phyloP scores from a whole-genome alignment of 1,284 basidiomycete species.

The Peniophora sp. region DNA sequence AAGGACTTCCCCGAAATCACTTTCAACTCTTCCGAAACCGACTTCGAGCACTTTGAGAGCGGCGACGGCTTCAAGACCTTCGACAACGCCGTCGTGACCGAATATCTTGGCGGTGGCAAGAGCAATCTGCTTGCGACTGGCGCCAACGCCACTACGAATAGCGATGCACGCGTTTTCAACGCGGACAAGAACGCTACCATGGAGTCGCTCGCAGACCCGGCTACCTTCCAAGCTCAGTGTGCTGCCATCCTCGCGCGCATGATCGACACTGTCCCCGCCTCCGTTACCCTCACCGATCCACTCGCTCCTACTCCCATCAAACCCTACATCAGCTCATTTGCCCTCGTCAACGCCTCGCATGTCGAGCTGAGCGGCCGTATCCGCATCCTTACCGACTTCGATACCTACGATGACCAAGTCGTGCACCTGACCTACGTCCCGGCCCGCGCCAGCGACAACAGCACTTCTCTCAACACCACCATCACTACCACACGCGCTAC shows the following conservation, averaged over 20 bases:
- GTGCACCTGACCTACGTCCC: too few species aligned
- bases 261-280: slow-evolving; percentile 18
- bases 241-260: slow-evolving; percentile 15
- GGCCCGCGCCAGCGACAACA: too few species aligned
- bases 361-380: too few species aligned
- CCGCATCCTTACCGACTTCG: too few species aligned
- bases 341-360: too few species aligned
- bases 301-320: slow-evolving; percentile 15
- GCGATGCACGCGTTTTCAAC: slow-evolving; percentile 15
- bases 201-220: slow-evolving; percentile 8
- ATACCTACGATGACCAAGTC: too few species aligned
- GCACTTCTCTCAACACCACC: too few species aligned
- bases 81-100: slow-evolving; percentile 13
- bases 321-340: slow-evolving; percentile 5
- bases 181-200: slow-evolving; percentile 20
- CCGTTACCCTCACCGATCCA: slow-evolving; percentile 13
- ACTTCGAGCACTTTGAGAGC: slow-evolving; percentile 8
- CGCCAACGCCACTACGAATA: slow-evolving; percentile 11
- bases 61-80: slow-evolving; percentile 11
- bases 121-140: slow-evolving; percentile 14
- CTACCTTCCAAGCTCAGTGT: slow-evolving; percentile 12
- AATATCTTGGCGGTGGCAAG: slow-evolving; percentile 13
- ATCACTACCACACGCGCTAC: too few species aligned
- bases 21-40: slow-evolving; percentile 1
- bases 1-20: slow-evolving; percentile 18